Evolutionary conservation across 371 early-diverging fungal genomes (phyloP).

Genomic region (Mortierella sp.): DNA sequence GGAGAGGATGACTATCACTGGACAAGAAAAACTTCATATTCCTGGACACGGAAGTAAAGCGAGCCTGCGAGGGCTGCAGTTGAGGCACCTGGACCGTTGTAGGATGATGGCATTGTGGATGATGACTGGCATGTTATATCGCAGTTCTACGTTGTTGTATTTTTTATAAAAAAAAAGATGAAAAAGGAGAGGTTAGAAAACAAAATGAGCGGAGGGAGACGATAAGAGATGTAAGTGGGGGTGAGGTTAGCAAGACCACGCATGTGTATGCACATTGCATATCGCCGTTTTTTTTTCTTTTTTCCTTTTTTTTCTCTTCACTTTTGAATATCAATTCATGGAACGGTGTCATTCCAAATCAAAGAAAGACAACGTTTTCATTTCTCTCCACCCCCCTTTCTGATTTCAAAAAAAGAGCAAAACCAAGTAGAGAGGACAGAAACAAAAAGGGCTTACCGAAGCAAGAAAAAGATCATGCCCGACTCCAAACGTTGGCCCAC

Average conservation of each 20-base stretch:
- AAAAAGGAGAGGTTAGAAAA: not conserved
- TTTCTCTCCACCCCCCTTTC: no score
- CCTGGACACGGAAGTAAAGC: conserved; percentile 40
- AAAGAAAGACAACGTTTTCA: not conserved
- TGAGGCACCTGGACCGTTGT: conserved; percentile 36
- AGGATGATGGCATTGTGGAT: conserved; percentile 47
- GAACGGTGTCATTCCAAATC: no score
- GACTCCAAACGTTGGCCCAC: conserved; percentile 51
- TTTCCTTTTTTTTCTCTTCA: no score
- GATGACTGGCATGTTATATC: conserved; percentile 38
- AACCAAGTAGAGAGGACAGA: not conserved
- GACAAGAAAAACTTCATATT: conserved; percentile 52
- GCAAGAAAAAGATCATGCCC: conserved; percentile 51
- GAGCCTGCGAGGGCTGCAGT: conserved; percentile 39
- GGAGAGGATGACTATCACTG: not conserved
- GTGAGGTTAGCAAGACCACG: not conserved
- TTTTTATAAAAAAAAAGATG: no score
- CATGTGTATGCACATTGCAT: no score
- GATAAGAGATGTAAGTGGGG: not conserved
- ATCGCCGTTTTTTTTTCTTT: no score
- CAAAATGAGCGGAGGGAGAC: not conserved
- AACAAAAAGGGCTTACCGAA: conserved; percentile 22
- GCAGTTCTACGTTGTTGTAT: conserved; percentile 54
- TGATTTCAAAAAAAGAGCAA: no score
- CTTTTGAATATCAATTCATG: no score